These are phyloP conservation scores for Cercospora janseana DNA, from an alignment of 2,329 filamentous ascomycete genomes.

Conservation along the genomic window DNA sequence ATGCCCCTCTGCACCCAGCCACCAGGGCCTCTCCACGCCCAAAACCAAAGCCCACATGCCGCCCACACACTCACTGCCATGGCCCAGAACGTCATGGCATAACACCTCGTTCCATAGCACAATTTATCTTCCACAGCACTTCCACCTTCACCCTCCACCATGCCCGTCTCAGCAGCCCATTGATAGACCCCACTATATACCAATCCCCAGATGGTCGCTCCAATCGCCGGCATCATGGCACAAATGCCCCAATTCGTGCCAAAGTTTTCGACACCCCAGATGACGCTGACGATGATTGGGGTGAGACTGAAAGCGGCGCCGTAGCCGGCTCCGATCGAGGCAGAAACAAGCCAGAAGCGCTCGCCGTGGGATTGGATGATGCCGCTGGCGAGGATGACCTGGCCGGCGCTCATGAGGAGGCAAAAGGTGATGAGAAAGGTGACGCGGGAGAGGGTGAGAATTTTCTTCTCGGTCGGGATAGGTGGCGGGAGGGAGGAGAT, in stretches of 20 bases:
- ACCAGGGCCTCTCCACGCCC: conserved; percentile 75
- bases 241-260: conserved; percentile 97
- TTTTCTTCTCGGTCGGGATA: conserved; percentile 26
- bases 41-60: conserved; percentile 68
- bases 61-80: conserved; percentile 78
- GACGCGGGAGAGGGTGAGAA: conserved; percentile 70
- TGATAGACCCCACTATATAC: conserved; percentile 85
- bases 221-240: conserved; percentile 83
- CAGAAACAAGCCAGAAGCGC: conserved; percentile 82
- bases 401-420: conserved; percentile 68
- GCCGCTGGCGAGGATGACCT: conserved; percentile 75
- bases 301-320: conserved; percentile 79
- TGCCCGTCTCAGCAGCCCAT: conserved; percentile 53
- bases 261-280: conserved; percentile 98
- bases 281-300: conserved; percentile 86
- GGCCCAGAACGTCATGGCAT: conserved; percentile 79
- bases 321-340: conserved; percentile 84
- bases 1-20: conserved; percentile 78
- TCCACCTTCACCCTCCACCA: conserved; percentile 38
- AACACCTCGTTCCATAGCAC: conserved; percentile 81
- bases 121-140: conserved; percentile 55
- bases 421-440: conserved; percentile 75
- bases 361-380: conserved; percentile 69
- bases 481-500: conserved; percentile 37
- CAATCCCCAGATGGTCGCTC: conserved; percentile 84